These are phyloP conservation scores for Suillus lakei DNA, from an alignment of 768 basidiomycete genomes.

Conservation along the genomic window DNA sequence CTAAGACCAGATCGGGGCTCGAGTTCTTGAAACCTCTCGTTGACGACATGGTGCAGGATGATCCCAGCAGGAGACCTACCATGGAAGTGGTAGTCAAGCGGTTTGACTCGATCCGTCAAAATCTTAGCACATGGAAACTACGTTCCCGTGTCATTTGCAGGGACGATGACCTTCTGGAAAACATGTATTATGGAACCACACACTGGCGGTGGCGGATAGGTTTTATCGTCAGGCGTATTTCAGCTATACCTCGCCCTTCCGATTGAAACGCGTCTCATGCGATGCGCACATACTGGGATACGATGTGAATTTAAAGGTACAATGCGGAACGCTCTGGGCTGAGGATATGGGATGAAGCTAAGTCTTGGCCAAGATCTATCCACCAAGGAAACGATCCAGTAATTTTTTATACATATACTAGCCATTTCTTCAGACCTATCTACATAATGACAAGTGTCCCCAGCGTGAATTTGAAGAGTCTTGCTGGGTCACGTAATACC, in stretches of 20 bases:
- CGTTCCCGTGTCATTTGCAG: constrained; percentile 31
- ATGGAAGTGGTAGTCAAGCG: constrained; percentile 41
- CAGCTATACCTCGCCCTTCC: constrained; percentile 23
- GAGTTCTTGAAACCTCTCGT: constrained; percentile 40
- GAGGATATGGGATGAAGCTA: neutral
- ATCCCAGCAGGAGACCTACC: constrained; percentile 41
- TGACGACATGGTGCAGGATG: constrained; percentile 40
- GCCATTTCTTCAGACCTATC: too few species aligned
- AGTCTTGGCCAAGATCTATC: neutral
- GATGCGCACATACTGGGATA: neutral
- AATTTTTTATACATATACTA: too few species aligned
- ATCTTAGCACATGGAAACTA: constrained; percentile 28
- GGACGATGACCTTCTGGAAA: constrained; percentile 6
- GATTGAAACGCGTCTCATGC: constrained; percentile 22
- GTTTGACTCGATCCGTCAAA: constrained; percentile 25
- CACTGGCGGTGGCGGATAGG: constrained; percentile 32
- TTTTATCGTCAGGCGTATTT: constrained; percentile 19
- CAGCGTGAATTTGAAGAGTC: too few species aligned
- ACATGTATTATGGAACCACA: constrained; percentile 9
- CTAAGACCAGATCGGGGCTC: constrained; percentile 11
- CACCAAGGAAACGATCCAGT: too few species aligned
- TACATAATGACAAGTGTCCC: too few species aligned
- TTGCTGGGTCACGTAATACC: too few species aligned
- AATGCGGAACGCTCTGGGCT: too few species aligned
- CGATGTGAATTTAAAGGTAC: constrained; percentile 6